Percentiles rank a stretch among this genome's conserved stretches.
These are phyloP conservation scores for Pyrus communis DNA, from an alignment of 306 rosid genomes.

Conservation along the genomic window DNA sequence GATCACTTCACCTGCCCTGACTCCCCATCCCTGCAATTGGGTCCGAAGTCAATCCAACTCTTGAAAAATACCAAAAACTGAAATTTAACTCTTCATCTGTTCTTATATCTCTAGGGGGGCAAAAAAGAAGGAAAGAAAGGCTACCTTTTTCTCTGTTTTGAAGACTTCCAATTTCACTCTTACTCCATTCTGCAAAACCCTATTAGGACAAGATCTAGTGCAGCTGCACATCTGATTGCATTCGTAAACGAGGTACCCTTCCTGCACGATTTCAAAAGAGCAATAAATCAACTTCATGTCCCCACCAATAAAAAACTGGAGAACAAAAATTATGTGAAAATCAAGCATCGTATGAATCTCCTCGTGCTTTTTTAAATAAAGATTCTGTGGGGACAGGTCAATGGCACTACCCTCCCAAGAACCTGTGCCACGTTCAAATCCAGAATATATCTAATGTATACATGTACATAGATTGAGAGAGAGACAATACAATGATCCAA, in stretches of 20 bases:
- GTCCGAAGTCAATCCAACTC: constrained; percentile 20
- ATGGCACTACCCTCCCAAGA: background rate
- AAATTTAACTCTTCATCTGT: background rate
- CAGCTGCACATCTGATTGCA: constrained; percentile 89
- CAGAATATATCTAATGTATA: background rate
- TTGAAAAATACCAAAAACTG: constrained; percentile 5
- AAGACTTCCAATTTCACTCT: constrained; percentile 83
- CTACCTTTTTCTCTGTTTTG: constrained; percentile 76
- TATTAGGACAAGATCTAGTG: constrained; percentile 69
- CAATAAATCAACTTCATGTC: constrained; percentile 1
- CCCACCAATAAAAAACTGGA: background rate
- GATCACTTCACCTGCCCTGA: constrained; percentile 84
- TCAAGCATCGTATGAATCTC: background rate
- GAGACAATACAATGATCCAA: background rate
- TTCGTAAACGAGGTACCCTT: constrained; percentile 95
- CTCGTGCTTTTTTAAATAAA: background rate
- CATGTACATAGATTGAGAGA: background rate
- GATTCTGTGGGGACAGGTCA: background rate
- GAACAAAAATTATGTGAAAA: constrained; percentile 9
- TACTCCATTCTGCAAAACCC: constrained; percentile 90
- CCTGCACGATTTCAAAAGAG: constrained; percentile 51
- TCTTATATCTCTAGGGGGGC: background rate
- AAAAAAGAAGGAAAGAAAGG: background rate
- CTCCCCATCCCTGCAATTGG: constrained; percentile 74
- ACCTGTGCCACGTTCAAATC: background rate